Base-by-base conservation (phyloP, 2,329 filamentous ascomycete species). In the Alternaria solani region DNA sequence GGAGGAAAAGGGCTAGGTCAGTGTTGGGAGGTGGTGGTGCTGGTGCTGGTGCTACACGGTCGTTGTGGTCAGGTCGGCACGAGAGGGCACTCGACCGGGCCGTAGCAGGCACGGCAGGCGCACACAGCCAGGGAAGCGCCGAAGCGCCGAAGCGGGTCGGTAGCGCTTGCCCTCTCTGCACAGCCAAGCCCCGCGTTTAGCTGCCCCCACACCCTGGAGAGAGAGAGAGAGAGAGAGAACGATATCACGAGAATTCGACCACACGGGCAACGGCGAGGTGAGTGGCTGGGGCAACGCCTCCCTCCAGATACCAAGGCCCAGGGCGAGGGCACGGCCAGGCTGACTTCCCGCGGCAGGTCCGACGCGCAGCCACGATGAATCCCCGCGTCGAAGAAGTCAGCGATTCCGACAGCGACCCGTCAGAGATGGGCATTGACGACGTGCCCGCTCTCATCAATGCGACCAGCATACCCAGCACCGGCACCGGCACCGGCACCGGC, bases 371-470 rank as follows among this genome's bases (percentile, higher is more conserved):
- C 67, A 64, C 62, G 32, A 77, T 78, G 75, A 78, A 95, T 83
- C 88, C 94, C 61, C 89, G 90, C 63, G 90, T 98, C 79, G 95
- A 99, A 86, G 95, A 98, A 81, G 90, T 97, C 64, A 92, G 89
- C 61, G 93, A 96, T 83, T 89, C 86, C 78, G 91, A 92, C 80
- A 84, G 85, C 68, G 89, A 87, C 61, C 81, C 84, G 68, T 92
- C 91, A 14, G 80, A 79, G 67, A 80, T 80, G 68, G 94, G 98
- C 81, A 93, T 94, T 54, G 91, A 93, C 65, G 93, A 97, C 81
- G 90, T 89, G 79, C 91, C 94, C 72, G 82, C 83, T 65, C 86
- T 77, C 80, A 86, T 79, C 64, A 75, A 64, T 18, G 72, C 78
- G 39, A 76, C 75, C 48, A 65, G 77, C 53, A 67, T 77, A 44